Conservation (phyloP, 352 stramenopile species). For the Pythium biforme region DNA sequence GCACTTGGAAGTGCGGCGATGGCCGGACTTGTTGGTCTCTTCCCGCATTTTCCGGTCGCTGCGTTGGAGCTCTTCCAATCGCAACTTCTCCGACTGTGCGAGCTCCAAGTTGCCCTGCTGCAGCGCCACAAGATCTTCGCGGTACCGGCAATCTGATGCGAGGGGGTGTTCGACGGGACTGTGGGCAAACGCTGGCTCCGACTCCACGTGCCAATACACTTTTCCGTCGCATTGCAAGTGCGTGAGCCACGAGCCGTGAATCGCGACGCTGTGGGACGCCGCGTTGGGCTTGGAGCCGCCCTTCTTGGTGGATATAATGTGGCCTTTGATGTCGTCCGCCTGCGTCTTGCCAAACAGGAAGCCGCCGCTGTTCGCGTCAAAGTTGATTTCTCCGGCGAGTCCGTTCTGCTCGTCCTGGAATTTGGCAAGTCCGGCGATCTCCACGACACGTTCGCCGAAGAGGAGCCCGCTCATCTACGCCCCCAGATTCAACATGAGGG, state of each 20-base stretch:
- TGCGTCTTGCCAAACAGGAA: conserved; percentile 66
- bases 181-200: conserved; percentile 60
- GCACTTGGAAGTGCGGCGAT: conserved; percentile 15
- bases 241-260: conserved; percentile 61
- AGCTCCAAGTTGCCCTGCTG: conserved; percentile 56
- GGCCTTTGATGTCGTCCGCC: conserved; percentile 68
- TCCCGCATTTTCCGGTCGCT: conserved; percentile 33
- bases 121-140: conserved; percentile 60
- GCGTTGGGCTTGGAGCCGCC: conserved; percentile 47
- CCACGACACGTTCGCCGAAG: conserved; percentile 68
- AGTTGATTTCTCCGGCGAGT: conserved; percentile 55
- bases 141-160: conserved; percentile 59
- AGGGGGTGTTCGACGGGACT: conserved; percentile 40
- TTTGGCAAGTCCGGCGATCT: conserved; percentile 50
- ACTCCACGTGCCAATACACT: conserved; percentile 75
- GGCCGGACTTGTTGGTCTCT: background rate
- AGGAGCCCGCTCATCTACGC: conserved; percentile 64
- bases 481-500: too few species aligned
- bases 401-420: conserved; percentile 48
- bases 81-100: conserved; percentile 66
- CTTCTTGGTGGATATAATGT: conserved; percentile 37
- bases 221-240: conserved; percentile 71
- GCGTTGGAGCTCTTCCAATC: conserved; percentile 67
- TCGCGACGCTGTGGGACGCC: conserved; percentile 31
- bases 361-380: conserved; percentile 52